A percentile compares a stretch with the other conserved stretches of the same genome.
Conservation (phyloP, 352 stramenopile genomes). For the Pilasporangium apinafurcum region DNA sequence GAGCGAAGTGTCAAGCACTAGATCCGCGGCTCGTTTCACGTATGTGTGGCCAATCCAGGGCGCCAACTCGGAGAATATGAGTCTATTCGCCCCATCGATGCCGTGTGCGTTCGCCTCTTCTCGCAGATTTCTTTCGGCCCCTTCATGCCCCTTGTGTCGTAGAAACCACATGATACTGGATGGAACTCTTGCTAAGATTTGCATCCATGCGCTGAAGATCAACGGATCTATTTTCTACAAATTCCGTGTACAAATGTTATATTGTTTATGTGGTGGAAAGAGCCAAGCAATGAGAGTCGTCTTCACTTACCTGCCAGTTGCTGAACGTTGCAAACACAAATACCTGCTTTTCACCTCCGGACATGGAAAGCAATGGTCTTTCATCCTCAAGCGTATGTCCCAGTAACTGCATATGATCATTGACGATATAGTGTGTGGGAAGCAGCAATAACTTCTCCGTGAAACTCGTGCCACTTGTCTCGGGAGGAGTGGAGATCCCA, state of each 20-base stretch:
- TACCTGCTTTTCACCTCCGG: background rate
- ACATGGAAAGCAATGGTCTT: conserved; percentile 11
- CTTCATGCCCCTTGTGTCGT: conserved; percentile 43
- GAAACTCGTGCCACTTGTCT: conserved; percentile 31
- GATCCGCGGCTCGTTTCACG: conserved; percentile 57
- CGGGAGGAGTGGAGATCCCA: conserved; percentile 34
- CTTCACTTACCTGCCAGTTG: conserved; percentile 58
- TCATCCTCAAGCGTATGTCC: conserved; percentile 32
- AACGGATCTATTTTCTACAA: conserved; percentile 69
- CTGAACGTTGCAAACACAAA: conserved; percentile 83
- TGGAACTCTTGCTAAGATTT: conserved; percentile 62
- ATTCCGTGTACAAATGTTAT: background rate
- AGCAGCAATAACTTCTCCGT: conserved; percentile 72
- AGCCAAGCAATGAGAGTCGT: background rate
- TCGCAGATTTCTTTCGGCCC: conserved; percentile 36
- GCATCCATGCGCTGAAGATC: conserved; percentile 76
- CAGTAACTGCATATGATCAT: conserved; percentile 80
- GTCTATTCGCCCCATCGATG: conserved; percentile 34
- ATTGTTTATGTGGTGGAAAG: background rate
- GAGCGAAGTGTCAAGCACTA: conserved; percentile 75
- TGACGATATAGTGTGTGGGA: conserved; percentile 74
- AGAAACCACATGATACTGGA: conserved; percentile 73
- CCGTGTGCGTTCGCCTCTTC: conserved; percentile 44
- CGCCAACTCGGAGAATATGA: conserved; percentile 48
- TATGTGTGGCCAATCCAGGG: conserved; percentile 80